These are phyloP conservation scores for Myrica gale DNA, from an alignment of 306 rosid genomes.

Conservation along the genomic window DNA sequence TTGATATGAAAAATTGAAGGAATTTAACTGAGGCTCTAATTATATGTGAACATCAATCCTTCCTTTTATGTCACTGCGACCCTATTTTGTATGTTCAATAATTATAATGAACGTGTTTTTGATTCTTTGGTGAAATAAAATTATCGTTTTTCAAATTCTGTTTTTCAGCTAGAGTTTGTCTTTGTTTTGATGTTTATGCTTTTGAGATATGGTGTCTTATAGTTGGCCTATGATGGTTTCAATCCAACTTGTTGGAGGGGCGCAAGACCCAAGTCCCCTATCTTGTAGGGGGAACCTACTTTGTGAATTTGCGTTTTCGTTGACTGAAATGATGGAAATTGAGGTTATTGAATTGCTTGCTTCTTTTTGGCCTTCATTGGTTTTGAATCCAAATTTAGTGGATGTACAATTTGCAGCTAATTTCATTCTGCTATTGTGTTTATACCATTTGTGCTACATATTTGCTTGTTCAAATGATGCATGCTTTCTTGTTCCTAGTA, in stretches of 20 bases:
- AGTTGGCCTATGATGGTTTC: slow-evolving; percentile 32
- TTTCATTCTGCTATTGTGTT: no score
- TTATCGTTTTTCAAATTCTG: no score
- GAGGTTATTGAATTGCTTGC: slow-evolving; percentile 13
- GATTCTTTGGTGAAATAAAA: no score
- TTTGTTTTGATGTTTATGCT: neutral
- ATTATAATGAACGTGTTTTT: no score
- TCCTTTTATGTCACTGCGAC: neutral
- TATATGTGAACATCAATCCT: no score
- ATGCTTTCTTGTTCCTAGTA: slow-evolving; percentile 10
- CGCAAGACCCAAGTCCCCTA: slow-evolving; percentile 40
- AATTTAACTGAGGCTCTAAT: slow-evolving; percentile 45
- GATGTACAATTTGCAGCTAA: no score
- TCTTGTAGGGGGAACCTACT: slow-evolving; percentile 45
- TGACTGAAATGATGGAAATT: slow-evolving; percentile 37
- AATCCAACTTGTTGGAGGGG: slow-evolving; percentile 54
- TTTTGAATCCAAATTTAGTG: no score
- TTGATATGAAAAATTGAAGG: slow-evolving; percentile 38
- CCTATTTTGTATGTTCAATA: no score
- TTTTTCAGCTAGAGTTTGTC: no score
- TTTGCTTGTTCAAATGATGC: slow-evolving; percentile 16
- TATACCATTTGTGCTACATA: no score
- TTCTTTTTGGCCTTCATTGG: neutral
- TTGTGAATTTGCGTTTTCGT: slow-evolving; percentile 35
- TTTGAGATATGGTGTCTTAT: neutral